Base-by-base conservation (phyloP, 768 basidiomycete species). In the Cyathus striatus region DNA sequence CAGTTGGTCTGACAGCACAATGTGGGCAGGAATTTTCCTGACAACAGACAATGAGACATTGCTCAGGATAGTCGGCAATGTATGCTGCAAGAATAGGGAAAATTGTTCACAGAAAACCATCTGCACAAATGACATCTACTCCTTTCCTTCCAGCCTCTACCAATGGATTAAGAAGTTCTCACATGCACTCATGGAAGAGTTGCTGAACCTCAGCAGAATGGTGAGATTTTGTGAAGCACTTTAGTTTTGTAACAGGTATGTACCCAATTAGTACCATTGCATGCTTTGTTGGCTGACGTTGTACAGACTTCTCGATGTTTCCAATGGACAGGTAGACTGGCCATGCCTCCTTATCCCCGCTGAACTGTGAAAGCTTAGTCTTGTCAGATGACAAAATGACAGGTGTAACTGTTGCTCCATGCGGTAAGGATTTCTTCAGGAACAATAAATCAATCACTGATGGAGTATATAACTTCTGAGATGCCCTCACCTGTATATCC, bases 241-340 rank as follows among this genome's bases (percentile, higher is more conserved):
- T 49, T 0, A 71, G 47, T 44, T 69, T 68, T 2, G 52, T 42
- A 4, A 66, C 57, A 6, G 70, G 66, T 3, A 73, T 41, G 32
- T 69, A 70, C 2, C 58, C 66, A 1, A 72, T 18, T 0, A 71
- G 52, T 0, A 68, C 46, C 0, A 47, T 57, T 0, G 59, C 69
- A 16, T 54, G 58, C 17, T 43, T 20, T 3, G 53, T 54, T 1
- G 62, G 55, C 43, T 63, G 35, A 1, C 61, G 48, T 0, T 60
- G 55, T 3, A 57, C 41, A 1, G 46, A 47, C 38, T 70, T 70
- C 0, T 37, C 18, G 5, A 72, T 59, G 37, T 70, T 69, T 0
- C 65, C 68, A 33, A 70, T 58, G 1, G 65, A 61, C 0, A 73
- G 46, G 43, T 75, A 73, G 0, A 75, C 59, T 1, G 69, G 71